Base-by-base conservation (phyloP, 2,329 filamentous ascomycete genomes). In the Clonostachys chloroleuca region DNA sequence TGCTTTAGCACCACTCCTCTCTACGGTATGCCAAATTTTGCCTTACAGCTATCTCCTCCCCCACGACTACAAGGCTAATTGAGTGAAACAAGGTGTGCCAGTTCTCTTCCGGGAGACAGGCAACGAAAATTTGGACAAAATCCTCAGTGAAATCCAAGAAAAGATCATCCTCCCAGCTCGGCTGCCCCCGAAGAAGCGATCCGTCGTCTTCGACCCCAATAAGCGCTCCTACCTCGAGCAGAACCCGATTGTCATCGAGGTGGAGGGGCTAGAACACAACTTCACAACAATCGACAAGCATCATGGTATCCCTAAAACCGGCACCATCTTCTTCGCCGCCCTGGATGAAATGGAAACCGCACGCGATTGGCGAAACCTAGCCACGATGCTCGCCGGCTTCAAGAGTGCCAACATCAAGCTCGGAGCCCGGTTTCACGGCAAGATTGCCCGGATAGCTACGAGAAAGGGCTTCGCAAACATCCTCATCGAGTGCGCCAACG, bases 101-200 rank as follows among this genome's bases (percentile, higher is more conserved):
- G 59, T 60, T 50, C 62, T 75, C 48, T 84, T 84, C 58, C 60
- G 66, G 8, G 67, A 71, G 45, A 75, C 78, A 5, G 77, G 77
- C 13, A 75, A 76, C 40, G 52, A 69, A 18, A 68, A 79, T 47
- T 73, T 87, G 50, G 75, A 84, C 59, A 49, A 61, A 12, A 57
- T 74, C 34, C 75, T 87, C 51, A 60, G 64, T 39, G 63, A 57
- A 18, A 73, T 86, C 58, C 80, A 83, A 52, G 65, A 73, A 42
- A 77, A 77, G 54, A 73, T 84, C 61, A 77, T 87, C 59, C 65
- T 87, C 40, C 83, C 83, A n/a, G 65, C 73, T 34, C 78, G 82
- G 59, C 77, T 88, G 30, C 70, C 74, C 18, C 48, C 59, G 30
- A 63, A 66, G 44, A 77, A 86, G 64, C 75, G 71, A 55, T 69